phyloP scores from a whole-genome alignment of 345 rosid genomes.

The Brassica cretica region DNA sequence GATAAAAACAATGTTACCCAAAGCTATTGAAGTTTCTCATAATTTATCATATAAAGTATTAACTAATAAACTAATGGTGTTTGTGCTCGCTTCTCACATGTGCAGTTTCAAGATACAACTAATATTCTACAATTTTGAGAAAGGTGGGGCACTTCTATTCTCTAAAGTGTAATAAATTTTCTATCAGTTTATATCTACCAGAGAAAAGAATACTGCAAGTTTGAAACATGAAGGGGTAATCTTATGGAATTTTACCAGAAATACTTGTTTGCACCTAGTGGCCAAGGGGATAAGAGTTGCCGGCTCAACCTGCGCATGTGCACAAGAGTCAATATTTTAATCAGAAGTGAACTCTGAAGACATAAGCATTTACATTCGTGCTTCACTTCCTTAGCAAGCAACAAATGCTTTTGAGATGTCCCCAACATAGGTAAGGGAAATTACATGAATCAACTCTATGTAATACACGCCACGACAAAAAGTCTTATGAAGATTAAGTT shows the following conservation, averaged over 20 bases:
- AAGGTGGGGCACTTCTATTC: not conserved
- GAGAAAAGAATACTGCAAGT: not conserved
- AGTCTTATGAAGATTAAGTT: not conserved
- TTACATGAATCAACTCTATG: not conserved
- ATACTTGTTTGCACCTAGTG: conserved; percentile 96
- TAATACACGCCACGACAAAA: not conserved
- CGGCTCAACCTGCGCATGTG: conserved; percentile 75
- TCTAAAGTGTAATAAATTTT: not conserved
- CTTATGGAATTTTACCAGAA: conserved; percentile 59
- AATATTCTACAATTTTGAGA: not conserved
- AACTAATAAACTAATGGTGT: conserved; percentile 6
- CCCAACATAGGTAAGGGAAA: conserved; percentile 6
- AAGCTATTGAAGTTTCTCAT: not conserved
- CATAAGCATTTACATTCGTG: not conserved
- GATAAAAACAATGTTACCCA: conserved; percentile 17
- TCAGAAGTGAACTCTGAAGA: conserved; percentile 7
- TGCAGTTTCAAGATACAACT: conserved; percentile 13
- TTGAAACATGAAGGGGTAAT: not conserved
- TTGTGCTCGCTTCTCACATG: not conserved
- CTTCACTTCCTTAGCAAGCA: conserved; percentile 8
- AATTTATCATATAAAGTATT: not conserved
- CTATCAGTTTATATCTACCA: not conserved
- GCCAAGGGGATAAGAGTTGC: conserved; percentile 95
- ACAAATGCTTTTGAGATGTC: not conserved
- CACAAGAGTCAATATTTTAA: conserved; percentile 1